Evolutionary conservation across 139 green algal species (phyloP), one percentile per base, ranked within the genome.

Genomic region (Tetraselmis chui): DNA sequence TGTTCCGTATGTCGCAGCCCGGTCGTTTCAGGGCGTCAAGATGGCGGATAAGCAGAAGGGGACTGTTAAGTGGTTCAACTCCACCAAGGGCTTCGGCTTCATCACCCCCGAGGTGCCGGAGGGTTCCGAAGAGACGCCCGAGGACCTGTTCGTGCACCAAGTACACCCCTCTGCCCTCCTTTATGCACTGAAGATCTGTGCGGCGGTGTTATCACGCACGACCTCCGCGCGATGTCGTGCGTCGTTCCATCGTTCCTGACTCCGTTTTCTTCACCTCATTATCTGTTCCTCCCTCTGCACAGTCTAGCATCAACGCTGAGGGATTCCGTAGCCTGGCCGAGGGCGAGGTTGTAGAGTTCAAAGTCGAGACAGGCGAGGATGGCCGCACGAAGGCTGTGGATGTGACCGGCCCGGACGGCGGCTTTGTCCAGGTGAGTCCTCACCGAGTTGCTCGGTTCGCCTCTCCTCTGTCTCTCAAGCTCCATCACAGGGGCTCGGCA

Each of bases 131-230:
- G 94, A 90, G 11, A 93, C 87, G 0, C 90, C 91, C 0, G 92
- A 97, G 76, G 95, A 98, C 77, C 88, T 98, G 28, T 98, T 98
- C 74, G 95, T 98, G 11, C 95, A 98, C 83, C 95, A 98, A 92
- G 94, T 97, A 79, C 5, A 81, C 30, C 2, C 0, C 24, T 27
- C 59, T 29, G 31, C 18, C 26, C 74, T 31, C 11, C 74, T 77
- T 25, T 29, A 22, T 28, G 26, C 74, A 79, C 76, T 28, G 30
- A 22, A 0, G 1, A 30, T 31, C 2, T 77, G 18, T 74, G 26
- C 59, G 59, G 23, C 59, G 59, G 22, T 75, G 59, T 23, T 75
- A n/a, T 75, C 23, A 23, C 59, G 59, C 59, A 75, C 59, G 23
- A 22, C 22, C 23, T 75, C 23, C 59, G 23, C 59, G 23, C 23